Percentiles rank a stretch among this genome's conserved stretches.
Conservation (phyloP, 345 rosid species). For the Hibiscus trionum region DNA sequence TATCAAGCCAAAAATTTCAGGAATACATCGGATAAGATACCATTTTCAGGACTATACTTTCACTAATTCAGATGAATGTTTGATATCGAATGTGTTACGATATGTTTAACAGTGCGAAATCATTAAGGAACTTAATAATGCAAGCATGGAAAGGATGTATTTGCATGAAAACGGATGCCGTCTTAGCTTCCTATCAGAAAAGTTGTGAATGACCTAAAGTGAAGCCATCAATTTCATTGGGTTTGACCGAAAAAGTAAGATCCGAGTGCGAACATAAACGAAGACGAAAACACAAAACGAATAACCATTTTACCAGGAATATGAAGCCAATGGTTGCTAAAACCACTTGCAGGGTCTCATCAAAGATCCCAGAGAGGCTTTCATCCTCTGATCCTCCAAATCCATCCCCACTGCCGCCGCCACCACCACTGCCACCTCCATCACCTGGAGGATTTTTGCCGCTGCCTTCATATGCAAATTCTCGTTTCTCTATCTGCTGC, state of each 20-base stretch:
- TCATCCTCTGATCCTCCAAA: constrained; percentile 42
- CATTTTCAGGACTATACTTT: background rate
- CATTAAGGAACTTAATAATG: background rate
- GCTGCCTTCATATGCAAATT: constrained; percentile 38
- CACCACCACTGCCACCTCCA: constrained; percentile 29
- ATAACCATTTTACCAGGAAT: constrained; percentile 35
- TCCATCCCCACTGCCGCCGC: constrained; percentile 25
- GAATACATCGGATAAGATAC: background rate
- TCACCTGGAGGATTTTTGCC: constrained; percentile 41
- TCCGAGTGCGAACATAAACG: background rate
- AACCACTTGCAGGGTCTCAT: constrained; percentile 59
- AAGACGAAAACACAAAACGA: background rate
- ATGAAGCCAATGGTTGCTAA: constrained; percentile 58
- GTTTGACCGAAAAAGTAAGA: background rate
- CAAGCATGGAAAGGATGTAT: background rate
- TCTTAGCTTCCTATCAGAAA: background rate
- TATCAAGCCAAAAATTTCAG: constrained; percentile 2
- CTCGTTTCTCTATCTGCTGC: constrained; percentile 14
- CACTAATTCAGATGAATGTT: background rate
- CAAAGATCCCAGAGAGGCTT: constrained; percentile 36
- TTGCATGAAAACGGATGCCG: no score
- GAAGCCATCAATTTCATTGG: background rate
- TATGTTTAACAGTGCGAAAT: no score
- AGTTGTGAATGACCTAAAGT: background rate
- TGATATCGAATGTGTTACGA: background rate